These are phyloP conservation scores for Phytophthora agathidicida DNA, from an alignment of 352 stramenopile species.

Conservation along the genomic window DNA sequence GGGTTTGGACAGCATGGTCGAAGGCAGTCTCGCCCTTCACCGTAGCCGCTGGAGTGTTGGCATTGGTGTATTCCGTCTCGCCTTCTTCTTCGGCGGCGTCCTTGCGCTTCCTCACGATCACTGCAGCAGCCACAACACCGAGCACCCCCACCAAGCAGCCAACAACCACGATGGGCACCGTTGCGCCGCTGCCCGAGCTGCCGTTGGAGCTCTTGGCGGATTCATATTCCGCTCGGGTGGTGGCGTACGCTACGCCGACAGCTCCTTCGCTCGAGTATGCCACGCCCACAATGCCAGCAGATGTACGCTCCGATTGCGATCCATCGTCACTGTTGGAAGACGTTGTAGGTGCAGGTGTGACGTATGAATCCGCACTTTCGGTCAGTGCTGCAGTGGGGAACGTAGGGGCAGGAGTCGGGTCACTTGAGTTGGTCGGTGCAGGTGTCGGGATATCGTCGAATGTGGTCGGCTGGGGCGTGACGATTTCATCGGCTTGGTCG, in stretches of 20 bases:
- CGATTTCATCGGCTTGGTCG: constrained; percentile 1
- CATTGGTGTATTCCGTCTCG: constrained; percentile 41
- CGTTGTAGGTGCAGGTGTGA: constrained; percentile 23
- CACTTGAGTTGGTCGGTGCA: constrained; percentile 25
- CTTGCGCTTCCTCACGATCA: constrained; percentile 51
- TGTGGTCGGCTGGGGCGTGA: constrained; percentile 18
- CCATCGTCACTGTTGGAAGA: constrained; percentile 1
- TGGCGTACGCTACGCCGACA: constrained; percentile 36
- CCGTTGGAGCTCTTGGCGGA: constrained; percentile 13
- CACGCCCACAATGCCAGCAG: constrained; percentile 6
- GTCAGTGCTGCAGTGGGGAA: constrained; percentile 29
- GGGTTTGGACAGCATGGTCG: too few species aligned
- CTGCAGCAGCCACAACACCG: constrained; percentile 40
- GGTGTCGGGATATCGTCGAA: constrained; percentile 14
- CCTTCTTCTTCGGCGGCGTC: constrained; percentile 7
- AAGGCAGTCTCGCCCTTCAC: too few species aligned
- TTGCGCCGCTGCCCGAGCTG: constrained; percentile 15
- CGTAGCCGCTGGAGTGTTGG: too few species aligned
- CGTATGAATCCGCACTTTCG: constrained; percentile 11
- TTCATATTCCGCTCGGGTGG: constrained; percentile 36
- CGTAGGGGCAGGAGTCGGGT: constrained; percentile 18
- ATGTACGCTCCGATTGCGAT: constrained; percentile 9
- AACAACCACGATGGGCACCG: constrained; percentile 35
- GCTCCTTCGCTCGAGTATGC: constrained; percentile 18
- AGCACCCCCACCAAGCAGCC: constrained; percentile 52